These are phyloP conservation scores for Syzygium grande DNA, from an alignment of 345 rosid species.

Conservation along the genomic window DNA sequence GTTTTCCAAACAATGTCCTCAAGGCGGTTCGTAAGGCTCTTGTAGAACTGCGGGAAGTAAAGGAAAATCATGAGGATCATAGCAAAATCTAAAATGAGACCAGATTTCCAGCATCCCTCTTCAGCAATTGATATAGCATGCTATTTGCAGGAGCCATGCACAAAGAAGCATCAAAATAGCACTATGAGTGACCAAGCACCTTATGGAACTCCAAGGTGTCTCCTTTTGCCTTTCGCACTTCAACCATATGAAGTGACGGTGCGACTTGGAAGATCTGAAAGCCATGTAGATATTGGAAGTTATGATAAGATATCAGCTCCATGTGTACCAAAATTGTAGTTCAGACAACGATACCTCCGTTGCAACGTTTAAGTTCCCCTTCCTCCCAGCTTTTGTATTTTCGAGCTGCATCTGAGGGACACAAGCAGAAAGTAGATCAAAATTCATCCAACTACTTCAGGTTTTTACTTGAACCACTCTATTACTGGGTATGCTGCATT, in stretches of 20 bases:
- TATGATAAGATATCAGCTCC: not conserved
- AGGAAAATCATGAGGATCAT: not conserved
- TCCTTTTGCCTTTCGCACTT: conserved; percentile 17
- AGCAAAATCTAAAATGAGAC: not conserved
- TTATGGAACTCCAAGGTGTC: conserved; percentile 19
- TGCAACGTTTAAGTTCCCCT: conserved; percentile 13
- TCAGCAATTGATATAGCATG: not conserved
- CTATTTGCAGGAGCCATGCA: not conserved
- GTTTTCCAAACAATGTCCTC: conserved; percentile 14
- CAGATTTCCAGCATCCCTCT: not conserved
- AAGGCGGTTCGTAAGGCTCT: conserved; percentile 12
- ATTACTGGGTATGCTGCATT: not conserved
- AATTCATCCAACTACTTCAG: not conserved
- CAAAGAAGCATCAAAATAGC: not conserved
- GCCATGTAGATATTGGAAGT: not conserved
- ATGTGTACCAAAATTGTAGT: not conserved
- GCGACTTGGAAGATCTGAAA: conserved; percentile 13
- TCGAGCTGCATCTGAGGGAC: conserved; percentile 9
- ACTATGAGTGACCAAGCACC: not conserved
- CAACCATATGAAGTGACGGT: conserved; percentile 10
- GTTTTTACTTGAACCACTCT: not conserved
- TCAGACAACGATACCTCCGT: conserved; percentile 5
- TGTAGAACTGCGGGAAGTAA: conserved; percentile 7
- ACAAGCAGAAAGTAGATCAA: not conserved
- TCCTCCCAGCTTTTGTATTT: conserved; percentile 16